phyloP scores from a whole-genome alignment of 768 basidiomycete species.

The Suillus subaureus region DNA sequence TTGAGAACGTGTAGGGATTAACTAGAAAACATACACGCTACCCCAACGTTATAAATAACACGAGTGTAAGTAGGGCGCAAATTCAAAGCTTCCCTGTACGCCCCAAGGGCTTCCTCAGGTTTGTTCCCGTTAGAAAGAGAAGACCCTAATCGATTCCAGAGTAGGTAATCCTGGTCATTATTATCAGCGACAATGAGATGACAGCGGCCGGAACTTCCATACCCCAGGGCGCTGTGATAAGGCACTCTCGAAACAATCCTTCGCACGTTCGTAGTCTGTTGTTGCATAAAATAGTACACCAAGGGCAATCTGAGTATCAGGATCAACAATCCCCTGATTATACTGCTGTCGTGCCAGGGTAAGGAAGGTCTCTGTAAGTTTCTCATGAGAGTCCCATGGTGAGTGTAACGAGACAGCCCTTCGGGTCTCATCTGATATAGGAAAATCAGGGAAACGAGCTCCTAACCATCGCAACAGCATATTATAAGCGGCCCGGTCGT shows the following conservation, averaged over 20 bases:
- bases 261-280: conserved; percentile 82
- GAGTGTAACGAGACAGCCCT: conserved; percentile 56
- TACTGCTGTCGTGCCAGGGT: conserved; percentile 83
- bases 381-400: conserved; percentile 81
- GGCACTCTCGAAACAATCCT: conserved; percentile 93
- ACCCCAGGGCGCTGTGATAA: conserved; percentile 76
- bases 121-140: conserved; percentile 92
- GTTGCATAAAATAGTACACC: conserved; percentile 93
- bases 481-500: conserved; percentile 82
- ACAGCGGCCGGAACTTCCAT: conserved; percentile 17
- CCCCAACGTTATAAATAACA: conserved; percentile 97
- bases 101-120: conserved; percentile 90
- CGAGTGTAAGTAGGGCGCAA: conserved; percentile 95
- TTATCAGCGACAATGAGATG: neutral
- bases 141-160: conserved; percentile 97
- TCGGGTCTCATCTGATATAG: conserved; percentile 56
- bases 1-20: conserved; percentile 5
- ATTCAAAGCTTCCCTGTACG: conserved; percentile 87
- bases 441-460: conserved; percentile 60
- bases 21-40: conserved; percentile 75
- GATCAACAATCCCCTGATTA: conserved; percentile 66
- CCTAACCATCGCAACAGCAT: conserved; percentile 87
- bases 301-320: conserved; percentile 91
- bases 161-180: conserved; percentile 70
- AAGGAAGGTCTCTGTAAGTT: conserved; percentile 83